phyloP scores from a whole-genome alignment of 768 basidiomycete species.

The Nidula microcarpa region DNA sequence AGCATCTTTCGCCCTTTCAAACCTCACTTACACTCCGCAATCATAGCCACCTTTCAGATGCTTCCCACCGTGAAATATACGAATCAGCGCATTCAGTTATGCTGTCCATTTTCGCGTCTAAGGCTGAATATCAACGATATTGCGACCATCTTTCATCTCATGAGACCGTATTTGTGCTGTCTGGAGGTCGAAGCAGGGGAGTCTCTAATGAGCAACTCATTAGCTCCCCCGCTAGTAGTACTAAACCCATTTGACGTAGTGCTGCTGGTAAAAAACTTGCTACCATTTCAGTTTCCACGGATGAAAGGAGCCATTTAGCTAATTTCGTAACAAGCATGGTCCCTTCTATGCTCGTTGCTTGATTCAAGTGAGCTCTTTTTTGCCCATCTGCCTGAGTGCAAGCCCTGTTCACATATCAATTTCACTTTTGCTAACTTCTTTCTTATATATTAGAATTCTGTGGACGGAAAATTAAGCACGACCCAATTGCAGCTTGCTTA shows the following conservation, averaged over 20 bases:
- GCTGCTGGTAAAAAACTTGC: neutral
- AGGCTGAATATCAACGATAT: slow-evolving; percentile 32
- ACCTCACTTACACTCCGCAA: no score
- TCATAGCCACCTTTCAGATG: slow-evolving; percentile 55
- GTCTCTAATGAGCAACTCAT: neutral
- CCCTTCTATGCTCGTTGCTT: slow-evolving; percentile 74
- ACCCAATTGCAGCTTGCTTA: slow-evolving; percentile 73
- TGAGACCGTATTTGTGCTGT: neutral
- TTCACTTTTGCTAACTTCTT: neutral
- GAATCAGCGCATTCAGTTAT: slow-evolving; percentile 87
- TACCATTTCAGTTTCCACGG: no score
- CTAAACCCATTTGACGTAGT: neutral
- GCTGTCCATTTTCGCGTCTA: slow-evolving; percentile 66
- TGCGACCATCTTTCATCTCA: slow-evolving; percentile 1
- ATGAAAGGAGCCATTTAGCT: slow-evolving; percentile 15
- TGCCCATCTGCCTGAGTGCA: neutral
- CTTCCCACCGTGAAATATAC: slow-evolving; percentile 71
- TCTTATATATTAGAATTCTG: slow-evolving; percentile 49
- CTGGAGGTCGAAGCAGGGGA: neutral
- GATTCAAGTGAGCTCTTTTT: slow-evolving; percentile 51
- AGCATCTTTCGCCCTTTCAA: no score
- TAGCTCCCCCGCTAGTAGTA: neutral
- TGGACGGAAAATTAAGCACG: slow-evolving; percentile 55
- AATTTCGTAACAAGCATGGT: slow-evolving; percentile 55
- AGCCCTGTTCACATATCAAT: neutral